phyloP scores from a whole-genome alignment of 2,329 filamentous ascomycete species.

The Fusarium nisikadoi region DNA sequence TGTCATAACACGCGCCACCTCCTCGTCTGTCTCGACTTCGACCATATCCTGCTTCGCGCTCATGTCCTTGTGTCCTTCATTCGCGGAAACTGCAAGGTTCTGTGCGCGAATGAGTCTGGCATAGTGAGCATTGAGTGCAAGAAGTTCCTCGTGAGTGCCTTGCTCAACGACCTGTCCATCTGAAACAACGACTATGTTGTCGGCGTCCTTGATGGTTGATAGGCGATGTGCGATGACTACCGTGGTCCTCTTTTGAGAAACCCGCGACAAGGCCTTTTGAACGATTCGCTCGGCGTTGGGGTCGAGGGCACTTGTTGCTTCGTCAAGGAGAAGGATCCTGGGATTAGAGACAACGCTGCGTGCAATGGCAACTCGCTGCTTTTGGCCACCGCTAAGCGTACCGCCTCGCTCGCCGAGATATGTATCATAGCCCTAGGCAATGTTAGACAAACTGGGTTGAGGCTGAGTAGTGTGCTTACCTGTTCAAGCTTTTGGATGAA shows the following conservation, averaged over 20 bases:
- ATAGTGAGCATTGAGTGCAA: slow-evolving; percentile 26
- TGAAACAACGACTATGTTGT: slow-evolving; percentile 43
- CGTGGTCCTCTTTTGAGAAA: slow-evolving; percentile 66
- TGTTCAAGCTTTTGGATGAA: slow-evolving; percentile 38
- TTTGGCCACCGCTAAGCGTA: slow-evolving; percentile 63
- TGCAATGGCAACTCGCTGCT: slow-evolving; percentile 72
- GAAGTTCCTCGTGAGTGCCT: slow-evolving; percentile 37
- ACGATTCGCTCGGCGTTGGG: slow-evolving; percentile 57
- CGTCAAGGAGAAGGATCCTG: slow-evolving; percentile 70
- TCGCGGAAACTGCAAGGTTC: slow-evolving; percentile 1
- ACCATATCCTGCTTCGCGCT: not conserved
- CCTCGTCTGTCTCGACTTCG: not conserved
- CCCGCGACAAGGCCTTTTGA: slow-evolving; percentile 61
- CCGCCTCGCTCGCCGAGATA: slow-evolving; percentile 39
- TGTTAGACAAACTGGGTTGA: not conserved
- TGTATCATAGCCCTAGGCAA: slow-evolving; percentile 33
- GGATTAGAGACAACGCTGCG: slow-evolving; percentile 70
- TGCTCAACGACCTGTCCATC: slow-evolving; percentile 35
- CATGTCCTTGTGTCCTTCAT: not conserved
- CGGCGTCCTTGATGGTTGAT: slow-evolving; percentile 45
- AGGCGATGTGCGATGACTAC: slow-evolving; percentile 70
- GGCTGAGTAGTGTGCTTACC: not conserved
- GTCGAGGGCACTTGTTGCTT: slow-evolving; percentile 68
- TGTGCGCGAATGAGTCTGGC: slow-evolving; percentile 37
- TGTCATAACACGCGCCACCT: slow-evolving; percentile 1